These are phyloP conservation scores for Populus simonii DNA, from an alignment of 345 rosid genomes.

Conservation along the genomic window DNA sequence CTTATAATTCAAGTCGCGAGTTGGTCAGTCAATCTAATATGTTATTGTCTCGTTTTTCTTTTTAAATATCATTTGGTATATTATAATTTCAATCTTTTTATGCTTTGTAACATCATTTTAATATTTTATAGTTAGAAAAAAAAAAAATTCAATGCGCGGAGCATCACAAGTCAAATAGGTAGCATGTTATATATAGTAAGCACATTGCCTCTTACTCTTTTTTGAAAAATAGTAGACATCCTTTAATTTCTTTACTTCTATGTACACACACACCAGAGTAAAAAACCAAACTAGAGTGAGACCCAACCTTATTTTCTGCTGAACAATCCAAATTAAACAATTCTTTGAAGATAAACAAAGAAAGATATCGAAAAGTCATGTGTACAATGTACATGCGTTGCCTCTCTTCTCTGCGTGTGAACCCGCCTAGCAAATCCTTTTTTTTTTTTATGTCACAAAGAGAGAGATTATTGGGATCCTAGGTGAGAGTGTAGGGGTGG, in stretches of 20 bases:
- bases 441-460: not conserved
- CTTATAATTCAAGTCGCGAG: rapidly evolving
- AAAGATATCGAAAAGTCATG: conserved; percentile 18
- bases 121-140: no score
- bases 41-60: no score
- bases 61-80: no score
- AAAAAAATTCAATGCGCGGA: no score
- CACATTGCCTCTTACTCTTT: no score
- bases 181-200: no score
- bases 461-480: conserved; percentile 29
- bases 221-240: no score
- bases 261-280: not conserved
- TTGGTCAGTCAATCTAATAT: no score
- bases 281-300: conserved; percentile 2
- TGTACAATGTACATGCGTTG: conserved; percentile 20
- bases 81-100: no score
- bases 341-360: not conserved
- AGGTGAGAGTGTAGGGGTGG: conserved; percentile 30
- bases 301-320: conserved; percentile 11
- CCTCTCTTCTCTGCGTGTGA: conserved; percentile 23
- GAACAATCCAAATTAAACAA: conserved; percentile 16
- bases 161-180: no score
- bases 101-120: no score
- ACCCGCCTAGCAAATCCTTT: conserved; percentile 1
- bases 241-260: not conserved